phyloP scores from a whole-genome alignment of 257 asterid species.

The Craterostigma plantagineum region DNA sequence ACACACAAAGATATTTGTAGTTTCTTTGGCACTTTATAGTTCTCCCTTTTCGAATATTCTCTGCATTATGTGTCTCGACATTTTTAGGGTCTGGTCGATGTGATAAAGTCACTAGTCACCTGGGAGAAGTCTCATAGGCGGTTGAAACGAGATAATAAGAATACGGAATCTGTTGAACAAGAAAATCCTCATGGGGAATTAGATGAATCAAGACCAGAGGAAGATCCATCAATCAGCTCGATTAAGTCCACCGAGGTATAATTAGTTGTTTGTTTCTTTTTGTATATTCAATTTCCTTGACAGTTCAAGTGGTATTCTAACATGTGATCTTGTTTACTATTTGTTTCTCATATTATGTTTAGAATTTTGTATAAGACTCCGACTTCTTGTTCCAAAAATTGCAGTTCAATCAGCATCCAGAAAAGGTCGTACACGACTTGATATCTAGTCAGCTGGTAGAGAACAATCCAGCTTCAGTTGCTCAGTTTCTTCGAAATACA shows the following conservation, averaged over 20 bases:
- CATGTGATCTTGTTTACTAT: slow-evolving; percentile 9
- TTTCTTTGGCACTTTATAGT: slow-evolving; percentile 5
- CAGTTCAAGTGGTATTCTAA: too few species aligned
- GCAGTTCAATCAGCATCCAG: slow-evolving; percentile 83
- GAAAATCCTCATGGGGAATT: slow-evolving; percentile 35
- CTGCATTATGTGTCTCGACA: slow-evolving; percentile 1
- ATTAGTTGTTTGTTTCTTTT: slow-evolving; percentile 15
- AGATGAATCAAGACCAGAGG: slow-evolving; percentile 45
- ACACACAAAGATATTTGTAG: too few species aligned
- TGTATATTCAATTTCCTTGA: slow-evolving; percentile 8
- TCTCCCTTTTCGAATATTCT: too few species aligned
- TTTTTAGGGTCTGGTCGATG: slow-evolving; percentile 70
- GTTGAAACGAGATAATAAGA: slow-evolving; percentile 32
- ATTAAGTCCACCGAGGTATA: slow-evolving; percentile 88
- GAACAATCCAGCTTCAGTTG: slow-evolving; percentile 67
- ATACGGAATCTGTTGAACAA: slow-evolving; percentile 27
- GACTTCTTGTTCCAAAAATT: slow-evolving; percentile 14
- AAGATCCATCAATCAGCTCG: slow-evolving; percentile 60
- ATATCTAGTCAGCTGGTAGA: slow-evolving; percentile 76
- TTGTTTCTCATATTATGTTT: slow-evolving; percentile 2
- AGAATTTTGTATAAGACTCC: slow-evolving; percentile 8
- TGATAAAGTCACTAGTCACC: slow-evolving; percentile 65
- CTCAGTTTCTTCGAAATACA: slow-evolving; percentile 72
- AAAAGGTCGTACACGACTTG: slow-evolving; percentile 55
- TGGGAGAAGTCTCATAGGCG: slow-evolving; percentile 79